These are phyloP conservation scores for Xylaria sp. DNA, from an alignment of 2,329 filamentous ascomycete species.

Conservation along the genomic window DNA sequence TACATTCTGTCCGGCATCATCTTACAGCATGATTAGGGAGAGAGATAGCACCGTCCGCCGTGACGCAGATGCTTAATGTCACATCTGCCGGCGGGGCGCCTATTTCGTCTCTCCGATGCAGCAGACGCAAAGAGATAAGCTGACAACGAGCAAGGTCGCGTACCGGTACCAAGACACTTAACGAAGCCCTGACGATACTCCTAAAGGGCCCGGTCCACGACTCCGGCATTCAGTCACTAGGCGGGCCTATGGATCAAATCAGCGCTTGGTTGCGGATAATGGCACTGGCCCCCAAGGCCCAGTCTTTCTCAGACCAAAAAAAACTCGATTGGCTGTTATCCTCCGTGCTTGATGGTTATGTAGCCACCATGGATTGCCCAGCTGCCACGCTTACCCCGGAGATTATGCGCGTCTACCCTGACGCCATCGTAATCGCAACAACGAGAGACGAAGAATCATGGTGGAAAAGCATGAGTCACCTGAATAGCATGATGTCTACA, in stretches of 20 bases:
- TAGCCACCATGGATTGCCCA: conserved; percentile 57
- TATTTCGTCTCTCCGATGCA: conserved; percentile 15
- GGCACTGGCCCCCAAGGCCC: conserved; percentile 48
- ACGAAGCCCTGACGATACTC: conserved; percentile 53
- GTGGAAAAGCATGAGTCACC: conserved; percentile 52
- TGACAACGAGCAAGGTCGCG: conserved; percentile 48
- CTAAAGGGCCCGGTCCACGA: conserved; percentile 52
- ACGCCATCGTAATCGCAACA: conserved; percentile 61
- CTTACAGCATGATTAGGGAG: conserved; percentile 15
- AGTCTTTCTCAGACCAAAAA: conserved; percentile 49
- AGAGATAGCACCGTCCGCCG: conserved; percentile 17
- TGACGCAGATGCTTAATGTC: conserved; percentile 23
- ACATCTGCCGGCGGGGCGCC: conserved; percentile 8
- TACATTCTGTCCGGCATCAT: conserved; percentile 24
- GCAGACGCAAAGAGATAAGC: conserved; percentile 18
- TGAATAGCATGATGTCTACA: conserved; percentile 50
- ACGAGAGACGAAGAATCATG: conserved; percentile 53
- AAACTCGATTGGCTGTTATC: conserved; percentile 52
- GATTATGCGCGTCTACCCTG: conserved; percentile 60
- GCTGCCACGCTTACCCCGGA: conserved; percentile 57
- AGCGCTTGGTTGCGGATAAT: conserved; percentile 51
- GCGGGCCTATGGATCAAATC: conserved; percentile 52
- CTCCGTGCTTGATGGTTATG: conserved; percentile 52
- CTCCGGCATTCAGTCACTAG: conserved; percentile 52
- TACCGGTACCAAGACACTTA: conserved; percentile 54